phyloP scores from a whole-genome alignment of 2,329 filamentous ascomycete genomes.

The Trichoderma koningii region DNA sequence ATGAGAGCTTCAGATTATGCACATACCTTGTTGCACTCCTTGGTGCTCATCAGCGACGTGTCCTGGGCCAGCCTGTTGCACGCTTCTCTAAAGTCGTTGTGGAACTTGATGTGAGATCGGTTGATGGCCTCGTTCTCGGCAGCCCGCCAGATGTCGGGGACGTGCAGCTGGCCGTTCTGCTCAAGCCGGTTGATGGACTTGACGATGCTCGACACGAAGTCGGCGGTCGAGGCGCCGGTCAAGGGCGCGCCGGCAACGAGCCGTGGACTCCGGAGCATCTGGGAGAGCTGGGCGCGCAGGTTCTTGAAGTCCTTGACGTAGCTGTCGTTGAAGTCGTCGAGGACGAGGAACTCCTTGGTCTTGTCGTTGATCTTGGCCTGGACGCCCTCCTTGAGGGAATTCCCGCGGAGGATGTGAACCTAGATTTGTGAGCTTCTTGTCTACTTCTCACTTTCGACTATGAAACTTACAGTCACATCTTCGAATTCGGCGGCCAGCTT shows the following conservation, averaged over 20 bases:
- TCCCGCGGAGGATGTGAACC: constrained; percentile 21
- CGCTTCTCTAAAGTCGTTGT: constrained; percentile 23
- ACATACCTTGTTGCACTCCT: constrained; percentile 24
- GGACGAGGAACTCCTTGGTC: constrained; percentile 14
- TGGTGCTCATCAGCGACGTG: constrained; percentile 12
- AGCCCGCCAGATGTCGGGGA: constrained; percentile 21
- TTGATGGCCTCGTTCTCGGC: constrained; percentile 21
- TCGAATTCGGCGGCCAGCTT: constrained; percentile 23
- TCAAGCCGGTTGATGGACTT: constrained; percentile 24
- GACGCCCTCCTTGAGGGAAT: constrained; percentile 21
- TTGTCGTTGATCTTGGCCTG: constrained; percentile 22
- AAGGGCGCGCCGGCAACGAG: constrained; percentile 19
- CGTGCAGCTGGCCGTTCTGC: constrained; percentile 20
- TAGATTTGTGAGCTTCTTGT: neutral
- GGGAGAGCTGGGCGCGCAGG: constrained; percentile 8
- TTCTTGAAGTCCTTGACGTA: constrained; percentile 25
- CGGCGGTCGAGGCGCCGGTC: constrained; percentile 13
- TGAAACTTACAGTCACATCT: constrained; percentile 11
- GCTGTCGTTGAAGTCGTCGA: constrained; percentile 22
- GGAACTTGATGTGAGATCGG: constrained; percentile 23
- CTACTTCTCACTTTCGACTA: no score
- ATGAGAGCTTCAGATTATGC: no score
- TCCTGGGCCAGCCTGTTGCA: constrained; percentile 20
- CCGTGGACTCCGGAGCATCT: constrained; percentile 16
- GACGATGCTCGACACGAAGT: constrained; percentile 23